Evolutionary conservation across 495 filamentous ascomycete species (phyloP).

Genomic region (Cercophora sp.): DNA sequence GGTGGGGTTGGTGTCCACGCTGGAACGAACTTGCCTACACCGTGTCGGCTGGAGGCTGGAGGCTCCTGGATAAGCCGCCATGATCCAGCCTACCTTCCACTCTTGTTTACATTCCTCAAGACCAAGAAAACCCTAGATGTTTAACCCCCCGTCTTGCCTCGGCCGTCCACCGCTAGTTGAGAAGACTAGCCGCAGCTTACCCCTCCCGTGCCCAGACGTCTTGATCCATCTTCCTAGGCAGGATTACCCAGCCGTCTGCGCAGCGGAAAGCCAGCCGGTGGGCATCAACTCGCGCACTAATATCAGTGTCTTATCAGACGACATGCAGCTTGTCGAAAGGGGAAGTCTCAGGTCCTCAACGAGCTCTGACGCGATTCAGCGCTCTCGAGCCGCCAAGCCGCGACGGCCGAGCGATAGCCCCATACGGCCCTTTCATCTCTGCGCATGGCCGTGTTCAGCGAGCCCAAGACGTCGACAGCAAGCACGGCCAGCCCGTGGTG

Average conservation of each 20-base stretch:
- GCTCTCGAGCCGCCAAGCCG: conserved; percentile 2
- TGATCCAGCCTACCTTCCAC: no score
- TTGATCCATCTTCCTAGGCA: not conserved
- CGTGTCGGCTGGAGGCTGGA: no score
- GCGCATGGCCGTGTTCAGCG: conserved; percentile 5
- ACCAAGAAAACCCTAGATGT: no score
- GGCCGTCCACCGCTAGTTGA: not conserved
- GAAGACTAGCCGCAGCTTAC: not conserved
- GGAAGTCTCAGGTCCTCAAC: conserved; percentile 2
- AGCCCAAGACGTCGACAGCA: no score
- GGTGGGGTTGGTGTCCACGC: no score
- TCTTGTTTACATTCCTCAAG: no score
- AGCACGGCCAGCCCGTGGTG: conserved; percentile 1
- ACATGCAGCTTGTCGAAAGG: conserved; percentile 13
- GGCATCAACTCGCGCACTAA: conserved; percentile 4
- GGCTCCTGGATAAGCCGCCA: no score
- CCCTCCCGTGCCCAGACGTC: conserved; percentile 1
- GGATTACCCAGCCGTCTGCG: conserved; percentile 1
- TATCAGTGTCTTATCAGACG: conserved; percentile 12
- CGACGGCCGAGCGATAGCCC: conserved; percentile 1
- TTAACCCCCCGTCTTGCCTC: not conserved
- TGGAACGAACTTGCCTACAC: no score
- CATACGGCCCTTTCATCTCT: conserved; percentile 4
- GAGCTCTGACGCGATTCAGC: conserved; percentile 5
- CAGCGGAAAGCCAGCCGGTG: not conserved